These are phyloP conservation scores for Acer negundo DNA, from an alignment of 345 rosid genomes.

Conservation along the genomic window DNA sequence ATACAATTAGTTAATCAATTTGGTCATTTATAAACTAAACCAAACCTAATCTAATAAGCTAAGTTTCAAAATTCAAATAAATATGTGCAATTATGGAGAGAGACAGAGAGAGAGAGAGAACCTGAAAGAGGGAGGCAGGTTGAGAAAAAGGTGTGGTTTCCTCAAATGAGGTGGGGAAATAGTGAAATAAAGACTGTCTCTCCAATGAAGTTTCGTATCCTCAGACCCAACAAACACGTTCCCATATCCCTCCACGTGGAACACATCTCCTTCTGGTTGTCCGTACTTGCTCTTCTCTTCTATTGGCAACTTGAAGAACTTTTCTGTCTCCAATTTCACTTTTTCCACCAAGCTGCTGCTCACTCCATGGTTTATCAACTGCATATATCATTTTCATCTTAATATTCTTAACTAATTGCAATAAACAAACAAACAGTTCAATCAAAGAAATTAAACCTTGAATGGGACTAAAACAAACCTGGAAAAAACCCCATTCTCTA, in stretches of 20 bases:
- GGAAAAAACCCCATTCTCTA: too few relatives aligned
- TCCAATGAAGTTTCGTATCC: slow-evolving; percentile 4
- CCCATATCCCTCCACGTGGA: background rate
- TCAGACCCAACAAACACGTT: background rate
- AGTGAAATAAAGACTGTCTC: background rate
- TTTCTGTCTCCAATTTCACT: slow-evolving; percentile 10
- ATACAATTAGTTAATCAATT: background rate
- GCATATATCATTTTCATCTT: background rate
- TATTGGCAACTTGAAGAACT: slow-evolving; percentile 14
- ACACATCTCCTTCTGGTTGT: slow-evolving; percentile 10
- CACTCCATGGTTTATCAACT: slow-evolving; percentile 28
- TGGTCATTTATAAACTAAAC: background rate
- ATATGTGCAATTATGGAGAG: background rate
- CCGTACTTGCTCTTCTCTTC: slow-evolving; percentile 14
- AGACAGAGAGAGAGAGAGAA: background rate
- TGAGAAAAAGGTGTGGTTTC: slow-evolving; percentile 14
- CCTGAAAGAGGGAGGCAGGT: slow-evolving; percentile 16
- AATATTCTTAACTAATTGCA: too few relatives aligned
- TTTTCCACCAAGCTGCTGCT: slow-evolving; percentile 9
- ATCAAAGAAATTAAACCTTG: too few relatives aligned
- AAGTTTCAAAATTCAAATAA: too few relatives aligned
- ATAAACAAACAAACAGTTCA: too few relatives aligned
- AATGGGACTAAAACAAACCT: too few relatives aligned
- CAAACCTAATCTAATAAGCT: too few relatives aligned
- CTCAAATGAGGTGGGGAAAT: background rate